Conservation (phyloP, 805 yeast species). For the Sugiyamaella boreocaroliniensis region DNA sequence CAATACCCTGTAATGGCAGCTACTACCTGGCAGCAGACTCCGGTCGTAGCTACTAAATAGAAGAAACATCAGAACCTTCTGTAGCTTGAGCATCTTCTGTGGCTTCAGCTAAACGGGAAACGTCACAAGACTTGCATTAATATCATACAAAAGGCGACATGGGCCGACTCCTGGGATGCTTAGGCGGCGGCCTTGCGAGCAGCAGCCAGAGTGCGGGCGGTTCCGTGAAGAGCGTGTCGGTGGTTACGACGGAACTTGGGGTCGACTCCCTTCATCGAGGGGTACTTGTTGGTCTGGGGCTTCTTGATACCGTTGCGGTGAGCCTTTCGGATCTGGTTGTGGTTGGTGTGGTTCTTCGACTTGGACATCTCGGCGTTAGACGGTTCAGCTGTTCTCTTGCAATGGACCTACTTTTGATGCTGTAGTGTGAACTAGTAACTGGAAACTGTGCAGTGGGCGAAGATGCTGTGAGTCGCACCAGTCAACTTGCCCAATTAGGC, state of each 20-base stretch:
- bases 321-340: slow-evolving; percentile 99
- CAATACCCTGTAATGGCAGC: too few relatives aligned
- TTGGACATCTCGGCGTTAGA: slow-evolving; percentile 65
- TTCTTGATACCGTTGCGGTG: slow-evolving; percentile 99
- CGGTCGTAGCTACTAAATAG: too few relatives aligned
- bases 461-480: background rate
- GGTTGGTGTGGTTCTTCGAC: slow-evolving; percentile 99
- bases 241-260: slow-evolving; percentile 99
- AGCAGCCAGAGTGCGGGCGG: slow-evolving; percentile 88
- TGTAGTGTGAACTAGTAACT: background rate
- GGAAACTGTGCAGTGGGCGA: background rate
- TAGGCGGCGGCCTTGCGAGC: slow-evolving; percentile 46
- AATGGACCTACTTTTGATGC: slow-evolving; percentile 2
- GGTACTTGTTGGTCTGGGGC: slow-evolving; percentile 97
- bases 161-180: background rate
- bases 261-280: slow-evolving; percentile 97
- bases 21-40: too few relatives aligned
- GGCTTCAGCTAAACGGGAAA: background rate
- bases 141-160: background rate
- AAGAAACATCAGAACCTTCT: too few relatives aligned
- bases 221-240: slow-evolving; percentile 98
- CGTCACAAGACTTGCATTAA: background rate
- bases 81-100: too few relatives aligned
- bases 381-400: background rate
- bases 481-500: background rate